Percentiles rank a stretch among this genome's conserved stretches.
Conservation (phyloP, 2,329 filamentous ascomycete genomes). For the Aspergillus sp. region DNA sequence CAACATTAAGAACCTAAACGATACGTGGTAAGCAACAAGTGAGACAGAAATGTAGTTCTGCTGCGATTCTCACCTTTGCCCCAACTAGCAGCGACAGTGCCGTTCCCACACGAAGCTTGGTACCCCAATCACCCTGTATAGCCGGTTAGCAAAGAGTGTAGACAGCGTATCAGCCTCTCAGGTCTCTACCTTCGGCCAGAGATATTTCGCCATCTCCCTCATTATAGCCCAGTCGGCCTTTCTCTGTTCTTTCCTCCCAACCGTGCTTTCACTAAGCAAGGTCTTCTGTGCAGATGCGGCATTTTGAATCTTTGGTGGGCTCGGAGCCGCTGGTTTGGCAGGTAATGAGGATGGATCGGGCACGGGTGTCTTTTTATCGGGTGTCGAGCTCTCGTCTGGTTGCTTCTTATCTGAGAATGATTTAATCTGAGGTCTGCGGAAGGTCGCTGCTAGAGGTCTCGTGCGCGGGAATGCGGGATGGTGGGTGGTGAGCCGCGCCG, state of each 20-base stretch:
- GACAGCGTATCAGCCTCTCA: neutral
- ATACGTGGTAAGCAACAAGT: constrained; percentile 16
- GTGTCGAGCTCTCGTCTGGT: constrained; percentile 13
- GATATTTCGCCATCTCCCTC: constrained; percentile 92
- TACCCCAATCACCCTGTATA: constrained; percentile 67
- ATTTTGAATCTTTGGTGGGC: constrained; percentile 23
- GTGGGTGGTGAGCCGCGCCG: constrained; percentile 27
- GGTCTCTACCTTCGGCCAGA: constrained; percentile 76
- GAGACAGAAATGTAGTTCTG: neutral
- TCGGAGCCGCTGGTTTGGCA: constrained; percentile 20
- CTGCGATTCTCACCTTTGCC: constrained; percentile 65
- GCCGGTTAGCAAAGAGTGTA: constrained; percentile 16
- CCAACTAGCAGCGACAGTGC: constrained; percentile 82
- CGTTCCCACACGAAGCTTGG: constrained; percentile 79
- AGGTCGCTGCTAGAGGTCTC: constrained; percentile 22
- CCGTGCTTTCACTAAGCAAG: constrained; percentile 63
- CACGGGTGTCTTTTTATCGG: constrained; percentile 15
- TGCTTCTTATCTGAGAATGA: constrained; percentile 32
- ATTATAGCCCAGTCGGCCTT: constrained; percentile 99
- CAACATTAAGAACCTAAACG: constrained; percentile 76
- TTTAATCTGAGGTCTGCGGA: constrained; percentile 27
- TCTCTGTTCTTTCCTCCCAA: constrained; percentile 79
- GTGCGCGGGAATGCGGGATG: constrained; percentile 25
- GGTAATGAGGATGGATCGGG: constrained; percentile 12
- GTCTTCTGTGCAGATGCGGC: constrained; percentile 50